A percentile compares a stretch with the other conserved stretches of the same genome.
phyloP scores from a whole-genome alignment of 768 basidiomycete species.

The Russula vinacea region DNA sequence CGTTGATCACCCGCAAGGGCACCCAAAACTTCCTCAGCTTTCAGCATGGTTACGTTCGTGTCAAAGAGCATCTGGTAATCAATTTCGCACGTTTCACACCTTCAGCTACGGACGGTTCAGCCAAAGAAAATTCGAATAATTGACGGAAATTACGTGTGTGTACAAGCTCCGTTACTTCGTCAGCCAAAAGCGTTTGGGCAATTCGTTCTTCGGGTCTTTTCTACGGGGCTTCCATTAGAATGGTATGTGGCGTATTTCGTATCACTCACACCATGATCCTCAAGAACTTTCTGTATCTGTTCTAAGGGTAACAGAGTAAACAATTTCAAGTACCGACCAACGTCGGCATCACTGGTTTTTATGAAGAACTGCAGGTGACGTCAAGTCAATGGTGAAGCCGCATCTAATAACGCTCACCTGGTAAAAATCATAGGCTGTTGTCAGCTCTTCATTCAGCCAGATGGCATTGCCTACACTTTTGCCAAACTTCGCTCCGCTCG shows the following conservation, averaged over 20 bases:
- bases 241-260: not conserved
- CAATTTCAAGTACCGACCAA: constrained; percentile 27
- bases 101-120: constrained; percentile 35
- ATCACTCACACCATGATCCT: constrained; percentile 24
- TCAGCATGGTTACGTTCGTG: constrained; percentile 41
- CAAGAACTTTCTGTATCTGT: constrained; percentile 21
- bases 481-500: constrained; percentile 91
- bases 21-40: constrained; percentile 52
- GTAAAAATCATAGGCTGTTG: constrained; percentile 90
- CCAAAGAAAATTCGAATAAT: not conserved
- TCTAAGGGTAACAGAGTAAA: constrained; percentile 28
- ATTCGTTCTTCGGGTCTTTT: constrained; percentile 40
- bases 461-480: constrained; percentile 96
- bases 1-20: constrained; percentile 67
- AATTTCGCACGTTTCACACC: constrained; percentile 44
- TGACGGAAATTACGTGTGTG: constrained; percentile 46
- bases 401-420: constrained; percentile 52
- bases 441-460: constrained; percentile 77
- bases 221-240: constrained; percentile 30
- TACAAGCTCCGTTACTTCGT: constrained; percentile 57
- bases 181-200: constrained; percentile 53
- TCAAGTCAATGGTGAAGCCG: not conserved
- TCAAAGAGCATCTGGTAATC: constrained; percentile 48
- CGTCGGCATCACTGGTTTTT: constrained; percentile 41
- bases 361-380: constrained; percentile 73